Percentiles rank a stretch among this genome's conserved stretches.
phyloP scores from a whole-genome alignment of 371 early-diverging fungal species.

The Circinella umbellata region DNA sequence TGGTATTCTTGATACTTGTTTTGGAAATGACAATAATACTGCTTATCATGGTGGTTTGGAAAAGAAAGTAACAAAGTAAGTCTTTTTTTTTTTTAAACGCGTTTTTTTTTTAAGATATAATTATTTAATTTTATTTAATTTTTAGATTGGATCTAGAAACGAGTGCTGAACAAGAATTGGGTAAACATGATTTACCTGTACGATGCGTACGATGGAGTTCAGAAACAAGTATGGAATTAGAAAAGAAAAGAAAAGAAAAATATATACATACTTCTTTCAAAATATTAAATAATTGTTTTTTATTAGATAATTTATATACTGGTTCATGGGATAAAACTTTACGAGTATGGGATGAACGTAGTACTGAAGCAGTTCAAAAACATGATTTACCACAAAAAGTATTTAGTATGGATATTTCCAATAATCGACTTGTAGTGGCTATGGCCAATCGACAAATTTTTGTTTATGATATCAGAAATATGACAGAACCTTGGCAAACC shows the following conservation, averaged over 20 bases:
- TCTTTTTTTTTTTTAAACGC: neutral
- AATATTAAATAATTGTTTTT: neutral
- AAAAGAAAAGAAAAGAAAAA: neutral
- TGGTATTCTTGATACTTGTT: conserved; percentile 79
- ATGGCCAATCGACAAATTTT: conserved; percentile 78
- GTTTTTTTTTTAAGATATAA: neutral
- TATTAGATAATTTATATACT: conserved; percentile 65
- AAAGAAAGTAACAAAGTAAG: conserved; percentile 63
- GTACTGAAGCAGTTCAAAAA: conserved; percentile 37
- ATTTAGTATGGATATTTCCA: conserved; percentile 78
- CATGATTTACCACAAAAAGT: conserved; percentile 65
- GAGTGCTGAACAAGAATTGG: conserved; percentile 47
- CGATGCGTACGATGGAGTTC: conserved; percentile 68
- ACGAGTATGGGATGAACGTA: conserved; percentile 80
- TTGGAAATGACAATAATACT: conserved; percentile 49
- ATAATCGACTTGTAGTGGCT: conserved; percentile 81
- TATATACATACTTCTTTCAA: neutral
- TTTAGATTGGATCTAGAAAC: conserved; percentile 58
- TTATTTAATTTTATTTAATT: too few relatives aligned
- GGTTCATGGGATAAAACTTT: conserved; percentile 94
- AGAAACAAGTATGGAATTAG: conserved; percentile 45
- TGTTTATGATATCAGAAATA: conserved; percentile 86
- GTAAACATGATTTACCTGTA: conserved; percentile 63
- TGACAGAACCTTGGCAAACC: conserved; percentile 73
- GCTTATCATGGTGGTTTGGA: conserved; percentile 77